phyloP scores from a whole-genome alignment of 2,329 filamentous ascomycete genomes.

The Coniella vitis region DNA sequence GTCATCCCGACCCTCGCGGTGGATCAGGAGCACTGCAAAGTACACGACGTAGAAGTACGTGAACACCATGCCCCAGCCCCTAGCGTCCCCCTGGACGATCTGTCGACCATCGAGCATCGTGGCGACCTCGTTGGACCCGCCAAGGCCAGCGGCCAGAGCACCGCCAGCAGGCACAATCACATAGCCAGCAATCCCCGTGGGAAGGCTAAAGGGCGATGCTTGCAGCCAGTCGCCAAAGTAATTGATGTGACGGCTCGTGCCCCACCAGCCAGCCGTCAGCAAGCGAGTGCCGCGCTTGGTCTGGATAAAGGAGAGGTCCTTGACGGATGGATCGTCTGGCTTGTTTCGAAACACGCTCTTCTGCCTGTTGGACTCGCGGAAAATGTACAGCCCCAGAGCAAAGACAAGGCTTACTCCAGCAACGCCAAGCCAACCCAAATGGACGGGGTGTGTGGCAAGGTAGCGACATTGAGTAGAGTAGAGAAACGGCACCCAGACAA shows the following conservation, averaged over 20 bases:
- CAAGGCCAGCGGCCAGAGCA: slow-evolving; percentile 41
- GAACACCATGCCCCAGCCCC: slow-evolving; percentile 73
- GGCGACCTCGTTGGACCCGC: slow-evolving; percentile 20
- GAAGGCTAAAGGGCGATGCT: slow-evolving; percentile 78
- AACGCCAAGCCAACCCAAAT: slow-evolving; percentile 60
- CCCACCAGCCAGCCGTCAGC: slow-evolving; percentile 84
- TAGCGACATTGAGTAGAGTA: slow-evolving; percentile 74
- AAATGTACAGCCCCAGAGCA: slow-evolving; percentile 69
- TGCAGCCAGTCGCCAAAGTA: slow-evolving; percentile 89
- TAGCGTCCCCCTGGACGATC: slow-evolving; percentile 60
- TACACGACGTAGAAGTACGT: slow-evolving; percentile 90
- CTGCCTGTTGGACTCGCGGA: slow-evolving; percentile 79
- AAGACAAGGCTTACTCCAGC: slow-evolving; percentile 59
- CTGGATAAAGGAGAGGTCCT: slow-evolving; percentile 73
- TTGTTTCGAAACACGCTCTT: slow-evolving; percentile 87
- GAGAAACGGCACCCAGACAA: slow-evolving; percentile 3
- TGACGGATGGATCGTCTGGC: slow-evolving; percentile 68
- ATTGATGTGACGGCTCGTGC: slow-evolving; percentile 79
- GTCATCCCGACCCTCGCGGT: slow-evolving; percentile 76
- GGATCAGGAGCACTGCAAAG: slow-evolving; percentile 73
- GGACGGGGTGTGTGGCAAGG: slow-evolving; percentile 68
- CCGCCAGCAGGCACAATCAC: slow-evolving; percentile 51
- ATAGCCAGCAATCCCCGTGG: slow-evolving; percentile 75
- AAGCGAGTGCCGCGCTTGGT: slow-evolving; percentile 73
- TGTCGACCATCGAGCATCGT: slow-evolving; percentile 50